These are phyloP conservation scores for Rhodotorula toruloides DNA, from an alignment of 768 basidiomycete genomes.

Conservation along the genomic window DNA sequence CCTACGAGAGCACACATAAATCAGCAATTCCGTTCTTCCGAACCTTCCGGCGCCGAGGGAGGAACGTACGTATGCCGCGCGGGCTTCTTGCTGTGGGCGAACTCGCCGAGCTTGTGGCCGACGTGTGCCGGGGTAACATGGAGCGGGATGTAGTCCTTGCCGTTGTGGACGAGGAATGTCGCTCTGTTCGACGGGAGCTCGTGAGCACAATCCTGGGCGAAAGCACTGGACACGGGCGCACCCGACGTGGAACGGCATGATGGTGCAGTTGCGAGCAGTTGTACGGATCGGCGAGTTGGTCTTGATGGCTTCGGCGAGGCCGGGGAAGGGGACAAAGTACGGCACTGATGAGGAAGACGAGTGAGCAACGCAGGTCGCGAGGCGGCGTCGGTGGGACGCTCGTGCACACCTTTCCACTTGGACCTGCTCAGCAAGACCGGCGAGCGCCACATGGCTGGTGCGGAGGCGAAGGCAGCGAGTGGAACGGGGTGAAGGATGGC, in stretches of 20 bases:
- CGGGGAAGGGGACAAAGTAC: conserved; percentile 88
- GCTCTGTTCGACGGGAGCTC: conserved; percentile 53
- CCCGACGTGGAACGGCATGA: conserved; percentile 95
- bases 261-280: conserved; percentile 79
- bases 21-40: no score
- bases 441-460: no score
- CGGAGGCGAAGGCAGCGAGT: no score
- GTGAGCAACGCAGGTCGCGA: background rate
- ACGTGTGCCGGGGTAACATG: conserved; percentile 94
- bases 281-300: conserved; percentile 84
- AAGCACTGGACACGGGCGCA: conserved; percentile 47
- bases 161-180: conserved; percentile 89
- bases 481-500: no score
- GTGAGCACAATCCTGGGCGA: no score
- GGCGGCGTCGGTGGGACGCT: background rate
- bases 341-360: conserved; percentile 59
- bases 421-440: no score
- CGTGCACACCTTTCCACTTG: conserved; percentile 50
- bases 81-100: conserved; percentile 45
- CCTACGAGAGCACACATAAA: no score
- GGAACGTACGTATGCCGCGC: background rate
- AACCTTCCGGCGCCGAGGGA: no score
- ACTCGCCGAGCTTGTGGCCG: conserved; percentile 95
- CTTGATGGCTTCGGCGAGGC: conserved; percentile 69
- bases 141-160: conserved; percentile 80